Percentiles rank a stretch among this genome's conserved stretches.
phyloP scores from a whole-genome alignment of 129 eudicot species.

The Flaveria sonorensis region DNA sequence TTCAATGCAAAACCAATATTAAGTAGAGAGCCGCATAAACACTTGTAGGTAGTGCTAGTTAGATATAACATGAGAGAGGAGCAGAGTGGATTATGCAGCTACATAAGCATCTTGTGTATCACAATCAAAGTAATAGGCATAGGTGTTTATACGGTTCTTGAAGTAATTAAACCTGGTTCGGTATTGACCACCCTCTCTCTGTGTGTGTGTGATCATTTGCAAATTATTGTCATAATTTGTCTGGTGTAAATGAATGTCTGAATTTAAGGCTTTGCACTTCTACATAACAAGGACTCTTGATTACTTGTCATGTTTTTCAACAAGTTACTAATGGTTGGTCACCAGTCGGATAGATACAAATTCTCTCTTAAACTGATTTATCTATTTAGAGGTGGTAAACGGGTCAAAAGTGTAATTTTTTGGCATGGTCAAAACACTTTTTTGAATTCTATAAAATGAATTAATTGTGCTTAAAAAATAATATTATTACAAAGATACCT shows the following conservation, averaged over 20 bases:
- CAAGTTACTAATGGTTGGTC: slow-evolving; percentile 6
- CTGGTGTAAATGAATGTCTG: background rate
- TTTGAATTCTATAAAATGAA: background rate
- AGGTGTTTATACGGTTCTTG: background rate
- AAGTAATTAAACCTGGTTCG: background rate
- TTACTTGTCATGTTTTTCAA: background rate
- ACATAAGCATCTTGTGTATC: background rate
- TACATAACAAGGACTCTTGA: background rate
- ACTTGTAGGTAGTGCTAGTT: background rate
- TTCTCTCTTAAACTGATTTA: background rate
- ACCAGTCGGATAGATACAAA: slow-evolving; percentile 1
- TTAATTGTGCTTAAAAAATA: background rate
- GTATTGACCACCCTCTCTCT: background rate
- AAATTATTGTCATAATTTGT: background rate
- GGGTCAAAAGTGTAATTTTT: background rate
- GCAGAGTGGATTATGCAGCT: background rate
- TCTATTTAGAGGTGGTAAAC: background rate
- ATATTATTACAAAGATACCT: slow-evolving; percentile 46
- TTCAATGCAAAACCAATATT: background rate
- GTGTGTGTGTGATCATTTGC: background rate
- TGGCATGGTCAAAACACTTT: slow-evolving; percentile 2
- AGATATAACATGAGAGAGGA: background rate
- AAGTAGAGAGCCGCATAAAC: background rate
- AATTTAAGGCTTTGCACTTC: background rate
- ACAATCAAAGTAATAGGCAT: background rate